A percentile compares a stretch with the other conserved stretches of the same genome.
These are phyloP conservation scores for Umbilicus rupestris DNA, from an alignment of 164 flowering plant species.

Conservation along the genomic window DNA sequence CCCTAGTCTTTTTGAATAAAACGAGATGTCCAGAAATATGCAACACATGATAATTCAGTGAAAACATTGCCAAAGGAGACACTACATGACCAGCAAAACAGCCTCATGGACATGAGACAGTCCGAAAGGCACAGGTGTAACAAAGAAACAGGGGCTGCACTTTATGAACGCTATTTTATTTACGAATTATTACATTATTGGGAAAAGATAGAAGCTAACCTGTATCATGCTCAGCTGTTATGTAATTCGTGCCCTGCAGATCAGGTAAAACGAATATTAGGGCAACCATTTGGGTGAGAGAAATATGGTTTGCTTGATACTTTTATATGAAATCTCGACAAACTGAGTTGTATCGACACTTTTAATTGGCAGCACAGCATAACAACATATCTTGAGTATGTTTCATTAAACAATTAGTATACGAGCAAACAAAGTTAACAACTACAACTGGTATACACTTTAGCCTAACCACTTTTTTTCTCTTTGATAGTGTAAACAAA, in stretches of 20 bases:
- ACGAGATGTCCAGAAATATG: too few relatives aligned
- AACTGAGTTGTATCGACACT: constrained; percentile 22
- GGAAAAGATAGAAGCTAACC: constrained; percentile 28
- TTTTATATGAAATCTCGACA: constrained; percentile 30
- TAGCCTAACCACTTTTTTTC: too few relatives aligned
- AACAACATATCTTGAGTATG: background rate
- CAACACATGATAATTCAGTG: too few relatives aligned
- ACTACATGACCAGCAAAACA: too few relatives aligned
- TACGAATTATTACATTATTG: background rate
- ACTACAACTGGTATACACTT: too few relatives aligned
- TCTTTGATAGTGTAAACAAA: too few relatives aligned
- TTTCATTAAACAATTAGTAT: too few relatives aligned
- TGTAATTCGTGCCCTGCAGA: constrained; percentile 43
- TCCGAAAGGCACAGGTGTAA: background rate
- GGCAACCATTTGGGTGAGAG: background rate
- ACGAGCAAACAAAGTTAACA: too few relatives aligned
- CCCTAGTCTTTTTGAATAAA: too few relatives aligned
- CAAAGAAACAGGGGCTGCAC: background rate
- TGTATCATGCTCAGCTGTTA: constrained; percentile 51
- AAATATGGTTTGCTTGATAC: background rate
- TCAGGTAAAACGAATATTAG: constrained; percentile 9
- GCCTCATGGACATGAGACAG: too few relatives aligned
- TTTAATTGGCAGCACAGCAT: background rate
- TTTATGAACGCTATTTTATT: background rate
- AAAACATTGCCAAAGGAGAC: too few relatives aligned